Evolutionary conservation across 305 asterid species (phyloP).

Genomic region (Plantago rigida): DNA sequence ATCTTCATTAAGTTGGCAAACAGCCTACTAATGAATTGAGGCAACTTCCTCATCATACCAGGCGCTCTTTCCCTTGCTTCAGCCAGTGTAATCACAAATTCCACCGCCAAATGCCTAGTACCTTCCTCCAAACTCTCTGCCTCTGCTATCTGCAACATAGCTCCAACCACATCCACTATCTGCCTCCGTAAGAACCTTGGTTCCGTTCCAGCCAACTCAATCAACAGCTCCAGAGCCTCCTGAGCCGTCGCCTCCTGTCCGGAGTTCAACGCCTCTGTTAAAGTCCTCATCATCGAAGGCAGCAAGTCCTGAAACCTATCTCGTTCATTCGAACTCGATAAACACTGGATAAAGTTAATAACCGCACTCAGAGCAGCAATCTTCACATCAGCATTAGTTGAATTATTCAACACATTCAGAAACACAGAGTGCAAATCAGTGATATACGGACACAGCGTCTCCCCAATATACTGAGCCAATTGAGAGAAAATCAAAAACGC

Average conservation of each 20-base stretch:
- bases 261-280: conserved; percentile 67
- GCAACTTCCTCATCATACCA: conserved; percentile 92
- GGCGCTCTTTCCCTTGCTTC: conserved; percentile 93
- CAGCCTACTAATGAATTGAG: conserved; percentile 68
- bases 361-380: conserved; percentile 82
- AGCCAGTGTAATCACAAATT: conserved; percentile 72
- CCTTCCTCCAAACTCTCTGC: conserved; percentile 80
- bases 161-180: conserved; percentile 76
- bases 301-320: conserved; percentile 86
- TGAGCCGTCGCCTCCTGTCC: conserved; percentile 84
- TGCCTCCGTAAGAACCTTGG: conserved; percentile 82
- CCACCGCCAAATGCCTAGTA: conserved; percentile 77
- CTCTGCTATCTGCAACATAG: conserved; percentile 84
- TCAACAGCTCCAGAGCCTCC: conserved; percentile 78
- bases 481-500: conserved; percentile 74
- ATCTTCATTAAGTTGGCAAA: conserved; percentile 70
- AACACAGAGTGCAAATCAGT: conserved; percentile 70
- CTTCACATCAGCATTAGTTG: conserved; percentile 53
- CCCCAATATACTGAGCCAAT: conserved; percentile 71
- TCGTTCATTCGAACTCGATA: conserved; percentile 56
- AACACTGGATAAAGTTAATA: conserved; percentile 76
- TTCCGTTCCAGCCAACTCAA: conserved; percentile 83
- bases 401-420: conserved; percentile 52
- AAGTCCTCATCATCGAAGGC: conserved; percentile 83
- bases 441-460: conserved; percentile 54